Conservation (phyloP, 2,329 filamentous ascomycete species). For the Fusarium sp. region DNA sequence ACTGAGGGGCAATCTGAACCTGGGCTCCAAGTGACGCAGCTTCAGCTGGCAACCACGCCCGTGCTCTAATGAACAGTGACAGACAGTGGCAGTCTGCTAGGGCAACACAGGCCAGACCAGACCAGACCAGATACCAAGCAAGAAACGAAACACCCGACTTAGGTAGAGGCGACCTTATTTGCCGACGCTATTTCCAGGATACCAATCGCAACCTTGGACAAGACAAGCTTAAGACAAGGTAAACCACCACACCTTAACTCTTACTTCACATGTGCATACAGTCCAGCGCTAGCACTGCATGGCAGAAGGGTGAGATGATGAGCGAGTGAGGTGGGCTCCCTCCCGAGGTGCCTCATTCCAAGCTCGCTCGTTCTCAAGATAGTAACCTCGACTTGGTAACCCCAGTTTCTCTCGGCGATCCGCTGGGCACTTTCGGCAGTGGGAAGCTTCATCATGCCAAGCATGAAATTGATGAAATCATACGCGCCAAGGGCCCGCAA, state of each 20-base stretch:
- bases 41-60: conserved; percentile 40
- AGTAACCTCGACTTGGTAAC: conserved; percentile 19
- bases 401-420: conserved; percentile 25
- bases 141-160: conserved; percentile 34
- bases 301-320: conserved; percentile 9
- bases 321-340: conserved; percentile 25
- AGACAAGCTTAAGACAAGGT: conserved; percentile 19
- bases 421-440: conserved; percentile 18
- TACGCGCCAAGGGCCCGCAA: conserved; percentile 38
- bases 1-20: conserved; percentile 42
- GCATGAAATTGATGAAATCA: conserved; percentile 51
- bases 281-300: conserved; percentile 29
- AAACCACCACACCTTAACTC: conserved; percentile 20
- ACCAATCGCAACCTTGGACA: conserved; percentile 24
- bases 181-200: conserved; percentile 17
- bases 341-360: conserved; percentile 24
- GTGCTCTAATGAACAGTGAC: conserved; percentile 25
- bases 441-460: conserved; percentile 32
- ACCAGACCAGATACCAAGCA: conserved; percentile 16
- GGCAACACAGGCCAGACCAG: conserved; percentile 27
- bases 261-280: conserved; percentile 8
- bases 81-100: conserved; percentile 10
- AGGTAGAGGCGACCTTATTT: conserved; percentile 14
- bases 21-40: conserved; percentile 44
- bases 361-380: conserved; percentile 23